A percentile compares a stretch with the other conserved stretches of the same genome.
phyloP scores from a whole-genome alignment of 306 rosid genomes.

The Prosopis cineraria region DNA sequence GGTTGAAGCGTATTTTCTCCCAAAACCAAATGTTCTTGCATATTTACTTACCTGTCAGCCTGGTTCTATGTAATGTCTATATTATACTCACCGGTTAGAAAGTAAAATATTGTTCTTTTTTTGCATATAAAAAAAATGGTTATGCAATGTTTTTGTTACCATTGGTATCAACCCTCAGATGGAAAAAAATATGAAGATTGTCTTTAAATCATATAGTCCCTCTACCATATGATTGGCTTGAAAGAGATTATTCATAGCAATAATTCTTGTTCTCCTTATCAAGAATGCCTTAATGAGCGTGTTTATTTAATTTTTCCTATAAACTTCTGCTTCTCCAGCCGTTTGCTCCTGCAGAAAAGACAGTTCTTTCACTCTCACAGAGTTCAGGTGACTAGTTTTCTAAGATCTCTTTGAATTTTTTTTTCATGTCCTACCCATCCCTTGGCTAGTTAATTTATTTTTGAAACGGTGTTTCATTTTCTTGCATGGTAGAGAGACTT shows the following conservation, averaged over 20 bases:
- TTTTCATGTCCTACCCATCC: slow-evolving; percentile 3
- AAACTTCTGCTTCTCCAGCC: slow-evolving; percentile 57
- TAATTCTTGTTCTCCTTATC: not conserved
- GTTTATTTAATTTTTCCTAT: slow-evolving; percentile 31
- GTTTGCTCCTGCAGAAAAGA: slow-evolving; percentile 88
- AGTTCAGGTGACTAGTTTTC: slow-evolving; percentile 77
- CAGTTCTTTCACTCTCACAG: slow-evolving; percentile 98
- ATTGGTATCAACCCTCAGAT: not conserved
- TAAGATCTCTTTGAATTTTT: slow-evolving; percentile 21
- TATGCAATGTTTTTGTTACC: not conserved
- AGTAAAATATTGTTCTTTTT: not conserved
- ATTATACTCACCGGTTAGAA: not conserved
- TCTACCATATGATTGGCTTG: not conserved
- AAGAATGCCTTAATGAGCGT: slow-evolving; percentile 12
- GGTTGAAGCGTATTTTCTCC: not conserved
- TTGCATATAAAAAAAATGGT: not conserved
- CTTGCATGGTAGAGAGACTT: slow-evolving; percentile 5
- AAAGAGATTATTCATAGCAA: not conserved
- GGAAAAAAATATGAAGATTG: not conserved
- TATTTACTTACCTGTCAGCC: not conserved
- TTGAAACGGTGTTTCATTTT: not conserved
- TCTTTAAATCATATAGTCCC: not conserved
- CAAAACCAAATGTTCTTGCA: not conserved
- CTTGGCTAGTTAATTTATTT: slow-evolving; percentile 25
- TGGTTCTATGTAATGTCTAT: not conserved